Base-by-base conservation (phyloP, 768 basidiomycete species). In the Russula sp. region DNA sequence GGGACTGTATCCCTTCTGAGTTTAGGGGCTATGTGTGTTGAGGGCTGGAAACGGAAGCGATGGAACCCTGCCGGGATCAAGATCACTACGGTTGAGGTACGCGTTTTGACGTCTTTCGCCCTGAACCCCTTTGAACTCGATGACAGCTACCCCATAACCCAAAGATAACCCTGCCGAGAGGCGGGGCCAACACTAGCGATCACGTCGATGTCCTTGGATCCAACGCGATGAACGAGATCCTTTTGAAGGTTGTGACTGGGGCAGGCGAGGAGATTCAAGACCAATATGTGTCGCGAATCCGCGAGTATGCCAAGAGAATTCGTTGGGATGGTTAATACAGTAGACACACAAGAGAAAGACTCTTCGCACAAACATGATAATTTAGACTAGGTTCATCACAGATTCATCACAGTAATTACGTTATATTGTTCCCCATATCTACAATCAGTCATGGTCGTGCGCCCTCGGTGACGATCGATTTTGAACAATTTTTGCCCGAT, bases 51-150 rank as follows among this genome's bases (percentile, higher is more conserved):
- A 74, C 80, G 86, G 62, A 81, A 81, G 66, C 79, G 87, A 59
- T 98, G 93, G 92, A 98, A 98, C 74, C 96, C 96, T 1, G 89
- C 85, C 14, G 82, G 88, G n/a, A 93, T 97, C 72, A 82, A 85
- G 69, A 77, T 98, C 54, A 84, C 86, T 28, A 96, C 94, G 18
- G 85, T 94, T 61, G 93, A 95, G 84, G 90, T 94, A 69, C 67
- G 78, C 68, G 7, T 50, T 16, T 1, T 6, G 24, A 40, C 14
- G n/a, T 14, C 53, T 36, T n/a, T 32, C 11, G 13, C 5, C 30
- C 38, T 26, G n/a, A 53, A 42, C 34, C 46, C n/a, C 44, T 50
- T 44, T 54, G 42, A 63, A 10, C 38, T 13, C 22, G n/a, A 52
- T 61, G 36, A 13, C 66, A 92, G 89, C 81, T 93, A 61, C 87